Evolutionary conservation across 352 stramenopile species (phyloP), one percentile per base, ranked within the genome.

Genomic region (Phytophthora quininea): DNA sequence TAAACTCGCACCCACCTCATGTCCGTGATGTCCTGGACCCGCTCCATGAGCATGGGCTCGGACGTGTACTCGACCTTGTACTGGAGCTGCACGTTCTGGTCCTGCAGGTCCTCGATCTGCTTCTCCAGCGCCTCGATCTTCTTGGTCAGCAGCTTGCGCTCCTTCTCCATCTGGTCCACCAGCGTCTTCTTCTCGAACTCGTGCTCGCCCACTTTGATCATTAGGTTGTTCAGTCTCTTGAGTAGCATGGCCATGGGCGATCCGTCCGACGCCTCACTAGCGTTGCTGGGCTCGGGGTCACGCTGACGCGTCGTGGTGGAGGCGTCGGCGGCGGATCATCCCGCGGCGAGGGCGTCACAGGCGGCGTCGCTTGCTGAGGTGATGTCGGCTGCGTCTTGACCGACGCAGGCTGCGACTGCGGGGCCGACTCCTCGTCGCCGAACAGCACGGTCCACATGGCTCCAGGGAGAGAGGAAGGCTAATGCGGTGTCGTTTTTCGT

Each of bases 131-230:
- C 60, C 14, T 38, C 29, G 27, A 90, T 81, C 40, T 86, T 55
- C 3, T 9, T 47, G 19, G 71, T 65, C 67, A 93, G 61, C 12
- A 56, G 66, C 46, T 82, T 79, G n/a, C 84, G 73, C 58, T 93
- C 84, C 56, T 93, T 93, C 59, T 91, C 84, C 84, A 93, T 93
- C 77, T 78, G 71, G 43, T 92, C 82, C 45, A 93, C 85, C 29
- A 95, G 80, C 66, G 76, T 91, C 63, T 91, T 92, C 77, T 95
- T 95, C 69, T 95, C 87, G 47, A 93, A 95, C 64, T 95, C 87
- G 76, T 93, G 87, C 60, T 95, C 85, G 50, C 87, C 87, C 9
- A 87, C 85, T 62, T 91, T 89, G 51, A 95, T 72, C 85, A 93
- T 93, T n/a, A 95, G 73, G 42, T 82, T 76, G 67, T 95, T 95